These are phyloP conservation scores for maize (Zea mays) DNA, from an alignment of 176 grass and related monocot species.

Conservation along the genomic window Zm-B73-REFERENCE-NAM-5.0 NC_050096.1:275452501-275453000, in stretches of 20 bases:
- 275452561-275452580: too few species aligned
- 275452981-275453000: constrained; percentile 63
- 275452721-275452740: background rate
- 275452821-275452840: background rate
- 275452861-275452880: constrained; percentile 48
- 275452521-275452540: too few species aligned
- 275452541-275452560: background rate
- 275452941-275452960: constrained; percentile 49
- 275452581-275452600: too few species aligned
- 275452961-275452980: constrained; percentile 47
- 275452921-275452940: constrained; percentile 52
- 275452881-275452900: constrained; percentile 65
- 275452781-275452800: background rate
- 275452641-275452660: background rate
- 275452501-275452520: too few species aligned
- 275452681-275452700: background rate
- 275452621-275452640: constrained; percentile 21
- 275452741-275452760: background rate
- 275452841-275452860: constrained; percentile 5
- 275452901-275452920: constrained; percentile 70
- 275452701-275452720: background rate
- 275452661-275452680: constrained; percentile 17
- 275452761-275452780: background rate
- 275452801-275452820: background rate
- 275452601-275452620: background rate